Percentiles rank a stretch among this genome's conserved stretches.
phyloP scores from a whole-genome alignment of 2,329 filamentous ascomycete species.

The Spiromastix sp. region DNA sequence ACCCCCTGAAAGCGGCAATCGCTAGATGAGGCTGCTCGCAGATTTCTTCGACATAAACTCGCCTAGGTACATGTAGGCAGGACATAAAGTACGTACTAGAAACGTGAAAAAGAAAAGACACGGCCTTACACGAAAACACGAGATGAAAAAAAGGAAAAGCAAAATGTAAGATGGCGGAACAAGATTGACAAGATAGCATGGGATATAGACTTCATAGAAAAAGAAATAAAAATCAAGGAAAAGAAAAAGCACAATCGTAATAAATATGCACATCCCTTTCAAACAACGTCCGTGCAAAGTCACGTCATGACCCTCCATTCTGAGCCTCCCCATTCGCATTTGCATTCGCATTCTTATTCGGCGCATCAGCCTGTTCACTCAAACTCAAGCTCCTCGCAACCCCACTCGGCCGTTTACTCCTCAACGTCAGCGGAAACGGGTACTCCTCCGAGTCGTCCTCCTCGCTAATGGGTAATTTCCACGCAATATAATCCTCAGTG shows the following conservation, averaged over 20 bases:
- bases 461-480: constrained; percentile 95
- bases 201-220: not conserved
- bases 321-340: not conserved
- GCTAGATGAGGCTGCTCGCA: too few species aligned
- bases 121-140: too few species aligned
- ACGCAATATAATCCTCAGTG: constrained; percentile 96
- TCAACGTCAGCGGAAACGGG: constrained; percentile 58
- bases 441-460: constrained; percentile 84
- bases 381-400: too few species aligned
- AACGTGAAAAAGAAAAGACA: not conserved
- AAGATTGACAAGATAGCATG: not conserved
- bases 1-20: too few species aligned
- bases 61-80: not conserved
- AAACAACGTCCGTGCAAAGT: too few species aligned
- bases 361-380: too few species aligned
- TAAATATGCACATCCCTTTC: not conserved
- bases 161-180: too few species aligned
- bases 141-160: not conserved
- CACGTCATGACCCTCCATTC: not conserved
- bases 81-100: not conserved
- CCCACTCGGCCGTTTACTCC: too few species aligned
- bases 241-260: not conserved
- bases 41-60: too few species aligned
- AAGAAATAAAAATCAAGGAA: not conserved
- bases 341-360: too few species aligned